Base-by-base conservation (phyloP, 805 yeast species). In the Saturnispora bothae region DNA sequence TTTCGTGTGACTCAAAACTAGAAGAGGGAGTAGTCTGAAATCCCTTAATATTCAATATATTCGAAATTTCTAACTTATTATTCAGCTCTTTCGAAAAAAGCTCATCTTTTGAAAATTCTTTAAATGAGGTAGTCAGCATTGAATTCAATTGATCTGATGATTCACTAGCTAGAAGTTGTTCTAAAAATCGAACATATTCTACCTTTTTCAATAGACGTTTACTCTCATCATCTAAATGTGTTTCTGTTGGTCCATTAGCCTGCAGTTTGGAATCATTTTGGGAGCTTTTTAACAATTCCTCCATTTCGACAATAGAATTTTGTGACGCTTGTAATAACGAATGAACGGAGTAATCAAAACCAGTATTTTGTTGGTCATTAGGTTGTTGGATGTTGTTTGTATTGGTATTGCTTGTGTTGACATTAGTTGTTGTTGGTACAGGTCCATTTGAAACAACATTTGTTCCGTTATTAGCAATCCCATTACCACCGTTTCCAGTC, bases 151-250 rank as follows among this genome's bases (percentile, higher is more conserved):
- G 16, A 4, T 12, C 6, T 20, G 31, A 27, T 30, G 55, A 56
- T 7, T 50, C 41, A 4, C 51, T 28, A 8, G 51, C 49, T 49
- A 53, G 51, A 42, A 48, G 31, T 36, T 46, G 47, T 43, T 49
- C 56, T 37, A 54, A 46, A 47, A 50, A 53, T 38, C 49, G 51
- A 21, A 54, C 43, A 33, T 53, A 52, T 17, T 51, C 44, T 16
- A 59, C 46, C 19, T 52, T 50, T 36, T 50, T 46, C 13, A 50
- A 31, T 3, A 58, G 27, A 33, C 51, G 52, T 2, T 50, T 33
- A 33, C 50, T 48, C 39, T 52, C 58, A 28, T 53, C 59, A 36
- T 51, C 31, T 31, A 37, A 8, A n/a, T n/a, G 18, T 9, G 33
- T 8, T n/a, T 21, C 21, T 5, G 12, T 17, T 5, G 22, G 13